Conservation (phyloP, 768 basidiomycete species). For the Candolleomyces eurysporus region DNA sequence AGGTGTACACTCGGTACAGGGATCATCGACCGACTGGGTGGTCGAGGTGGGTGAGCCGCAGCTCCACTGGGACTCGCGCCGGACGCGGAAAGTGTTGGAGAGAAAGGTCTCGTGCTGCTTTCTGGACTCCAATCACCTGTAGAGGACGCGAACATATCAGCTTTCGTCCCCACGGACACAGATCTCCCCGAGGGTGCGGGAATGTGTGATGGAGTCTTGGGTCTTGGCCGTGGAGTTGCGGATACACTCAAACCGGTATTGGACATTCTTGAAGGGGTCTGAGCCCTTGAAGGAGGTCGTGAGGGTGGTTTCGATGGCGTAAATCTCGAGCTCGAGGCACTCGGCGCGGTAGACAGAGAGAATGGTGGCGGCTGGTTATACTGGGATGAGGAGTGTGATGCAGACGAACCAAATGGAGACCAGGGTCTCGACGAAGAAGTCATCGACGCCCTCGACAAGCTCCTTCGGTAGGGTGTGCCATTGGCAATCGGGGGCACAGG, state of each 20-base stretch:
- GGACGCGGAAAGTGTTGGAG: slow-evolving; percentile 55
- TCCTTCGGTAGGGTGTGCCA: slow-evolving; percentile 55
- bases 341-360: slow-evolving; percentile 28
- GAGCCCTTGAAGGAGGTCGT: slow-evolving; percentile 56
- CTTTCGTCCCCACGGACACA: slow-evolving; percentile 33
- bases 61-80: slow-evolving; percentile 42
- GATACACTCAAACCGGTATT: slow-evolving; percentile 27
- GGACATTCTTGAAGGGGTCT: slow-evolving; percentile 49
- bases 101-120: slow-evolving; percentile 47
- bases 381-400: slow-evolving; percentile 45
- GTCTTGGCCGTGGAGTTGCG: slow-evolving; percentile 62
- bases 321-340: slow-evolving; percentile 3
- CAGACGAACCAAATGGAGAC: slow-evolving; percentile 74
- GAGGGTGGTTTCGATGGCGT: slow-evolving; percentile 18
- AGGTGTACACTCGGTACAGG: slow-evolving; percentile 74
- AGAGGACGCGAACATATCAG: slow-evolving; percentile 23
- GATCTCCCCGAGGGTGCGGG: slow-evolving; percentile 53
- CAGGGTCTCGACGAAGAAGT: slow-evolving; percentile 75
- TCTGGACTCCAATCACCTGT: slow-evolving; percentile 7
- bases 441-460: slow-evolving; percentile 72
- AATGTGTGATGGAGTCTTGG: slow-evolving; percentile 79
- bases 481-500: slow-evolving; percentile 41
- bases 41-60: slow-evolving; percentile 58
- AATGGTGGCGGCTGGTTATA: slow-evolving; percentile 28
- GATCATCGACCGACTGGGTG: slow-evolving; percentile 82